Evolutionary conservation across 495 filamentous ascomycete genomes (phyloP).

Genomic region (Mycothermus thermophilus): DNA sequence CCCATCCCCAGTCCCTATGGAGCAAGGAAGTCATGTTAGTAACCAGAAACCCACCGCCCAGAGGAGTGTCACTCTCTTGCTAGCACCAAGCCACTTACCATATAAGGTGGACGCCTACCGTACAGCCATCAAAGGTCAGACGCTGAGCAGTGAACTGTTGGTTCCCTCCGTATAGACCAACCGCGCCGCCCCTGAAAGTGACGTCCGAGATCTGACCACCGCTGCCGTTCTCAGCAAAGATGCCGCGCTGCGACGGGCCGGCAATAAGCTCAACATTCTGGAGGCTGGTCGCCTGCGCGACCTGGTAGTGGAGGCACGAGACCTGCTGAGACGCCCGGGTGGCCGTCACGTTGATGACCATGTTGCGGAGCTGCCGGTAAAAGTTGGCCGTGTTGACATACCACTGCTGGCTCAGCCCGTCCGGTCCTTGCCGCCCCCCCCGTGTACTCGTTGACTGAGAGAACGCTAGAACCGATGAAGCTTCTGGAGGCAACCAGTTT

Average conservation of each 20-base stretch:
- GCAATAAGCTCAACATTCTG: conserved; percentile 67
- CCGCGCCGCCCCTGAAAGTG: conserved; percentile 67
- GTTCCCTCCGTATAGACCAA: conserved; percentile 68
- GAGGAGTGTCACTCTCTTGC: no score
- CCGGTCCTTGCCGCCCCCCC: no score
- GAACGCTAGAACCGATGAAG: no score
- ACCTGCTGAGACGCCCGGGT: neutral
- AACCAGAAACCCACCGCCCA: no score
- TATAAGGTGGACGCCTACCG: conserved; percentile 74
- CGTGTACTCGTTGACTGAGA: no score
- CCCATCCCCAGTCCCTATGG: conserved; percentile 84
- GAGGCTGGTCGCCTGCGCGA: conserved; percentile 77
- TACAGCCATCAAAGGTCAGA: conserved; percentile 67
- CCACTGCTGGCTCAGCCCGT: conserved; percentile 16
- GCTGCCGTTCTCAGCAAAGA: conserved; percentile 90
- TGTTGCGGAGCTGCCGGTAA: conserved; percentile 84
- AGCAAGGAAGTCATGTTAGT: no score
- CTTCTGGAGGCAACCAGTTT: no score
- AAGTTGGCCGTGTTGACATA: conserved; percentile 39
- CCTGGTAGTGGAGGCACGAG: conserved; percentile 87
- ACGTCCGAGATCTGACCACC: conserved; percentile 77
- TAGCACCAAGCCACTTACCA: no score
- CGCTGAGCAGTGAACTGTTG: conserved; percentile 87
- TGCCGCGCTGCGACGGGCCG: conserved; percentile 70
- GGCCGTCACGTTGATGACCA: conserved; percentile 57